Evolutionary conservation across 495 filamentous ascomycete species (phyloP), one percentile per base, ranked within the genome.

Genomic region (Xylaria palmicola): DNA sequence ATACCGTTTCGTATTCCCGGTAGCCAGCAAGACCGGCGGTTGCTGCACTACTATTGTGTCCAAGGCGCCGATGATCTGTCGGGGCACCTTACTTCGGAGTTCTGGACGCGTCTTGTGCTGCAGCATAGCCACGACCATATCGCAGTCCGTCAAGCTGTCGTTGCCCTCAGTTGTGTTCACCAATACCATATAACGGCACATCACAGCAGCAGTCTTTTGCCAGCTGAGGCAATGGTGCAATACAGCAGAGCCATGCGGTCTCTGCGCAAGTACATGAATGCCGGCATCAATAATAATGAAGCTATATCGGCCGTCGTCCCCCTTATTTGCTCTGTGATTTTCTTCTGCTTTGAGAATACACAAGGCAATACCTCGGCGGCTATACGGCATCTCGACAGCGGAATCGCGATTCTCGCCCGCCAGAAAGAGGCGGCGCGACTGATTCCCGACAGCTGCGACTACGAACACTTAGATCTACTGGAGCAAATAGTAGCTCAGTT

Each of bases 51-150:
- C 62, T 77, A 74, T 58, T 69, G 68, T 34, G 48, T 60, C 17
- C 62, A 71, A 54, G 70, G 69, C 15, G 67, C 75, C 0, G 57
- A 55, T 2, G 66, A 72, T 15, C 60, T 82, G 3, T 70, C 75
- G 6, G 74, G 74, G 19, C 75, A 73, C 56, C 78, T 79, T 26
- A 74, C 73, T 29, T 56, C 72, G 10, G 65, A 69, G 0, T 74
- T 82, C 41, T 81, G 77, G 79, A 67, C 68, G 13, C 64, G 62
- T 8, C 60, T 75, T 10, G 68, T 83, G 15, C 64, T 79, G 1
- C 74, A 77, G 56, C 68, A 70, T 41, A 71, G 71, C 32, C 65
- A 76, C 40, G 51, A 67, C 26, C 66, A 75, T 43, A 73, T 77
- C 17, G 66, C 76, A 2, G 69, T 81, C 26, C 73, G 75, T 12